Evolutionary conservation across 495 filamentous ascomycete species (phyloP).

Genomic region (Polyplosphaeria fusca): DNA sequence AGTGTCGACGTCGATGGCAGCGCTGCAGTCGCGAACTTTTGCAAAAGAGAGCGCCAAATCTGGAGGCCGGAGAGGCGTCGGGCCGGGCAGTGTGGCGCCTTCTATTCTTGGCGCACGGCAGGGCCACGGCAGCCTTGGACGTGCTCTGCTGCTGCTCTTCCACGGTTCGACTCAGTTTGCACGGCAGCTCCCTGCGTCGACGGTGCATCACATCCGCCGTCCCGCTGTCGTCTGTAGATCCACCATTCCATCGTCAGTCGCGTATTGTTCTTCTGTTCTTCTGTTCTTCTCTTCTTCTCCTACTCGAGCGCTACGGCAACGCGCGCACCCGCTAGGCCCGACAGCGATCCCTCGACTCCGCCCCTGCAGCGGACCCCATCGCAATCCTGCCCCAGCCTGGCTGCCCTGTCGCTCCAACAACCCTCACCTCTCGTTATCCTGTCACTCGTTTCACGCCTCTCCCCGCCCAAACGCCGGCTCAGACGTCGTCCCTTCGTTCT

Average conservation of each 20-base stretch:
- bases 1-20: background rate
- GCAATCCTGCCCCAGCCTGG: slow-evolving; percentile 7
- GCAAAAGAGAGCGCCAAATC: slow-evolving; percentile 11
- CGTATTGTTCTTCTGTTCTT: background rate
- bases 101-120: slow-evolving; percentile 1
- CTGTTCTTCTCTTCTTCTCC: background rate
- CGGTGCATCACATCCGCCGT: background rate
- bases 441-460: slow-evolving; percentile 31
- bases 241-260: background rate
- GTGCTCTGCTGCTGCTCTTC: background rate
- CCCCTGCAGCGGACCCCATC: slow-evolving; percentile 5
- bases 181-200: background rate
- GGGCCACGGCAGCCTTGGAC: background rate
- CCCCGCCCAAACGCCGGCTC: background rate
- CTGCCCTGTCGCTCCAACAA: slow-evolving; percentile 2
- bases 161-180: slow-evolving; percentile 1
- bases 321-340: background rate
- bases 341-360: background rate
- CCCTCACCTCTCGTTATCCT: slow-evolving; percentile 24
- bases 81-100: background rate
- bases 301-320: background rate
- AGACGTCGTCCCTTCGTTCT: background rate
- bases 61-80: slow-evolving; percentile 2
- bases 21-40: background rate
- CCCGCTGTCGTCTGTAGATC: background rate